phyloP scores from a whole-genome alignment of 2,329 filamentous ascomycete genomes.

The Exophiala sideris region DNA sequence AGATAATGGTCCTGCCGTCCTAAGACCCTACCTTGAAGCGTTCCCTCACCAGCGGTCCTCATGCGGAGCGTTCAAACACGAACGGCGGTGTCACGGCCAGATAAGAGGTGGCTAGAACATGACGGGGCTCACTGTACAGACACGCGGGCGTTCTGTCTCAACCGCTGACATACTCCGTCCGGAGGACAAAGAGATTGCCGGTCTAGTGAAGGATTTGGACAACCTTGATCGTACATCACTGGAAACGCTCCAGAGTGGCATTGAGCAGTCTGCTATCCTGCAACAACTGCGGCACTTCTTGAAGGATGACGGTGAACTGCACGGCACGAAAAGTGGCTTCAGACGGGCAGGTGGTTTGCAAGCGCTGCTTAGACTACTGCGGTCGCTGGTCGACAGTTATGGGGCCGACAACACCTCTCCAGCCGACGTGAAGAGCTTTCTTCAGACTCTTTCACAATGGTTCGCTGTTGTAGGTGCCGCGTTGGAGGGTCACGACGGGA shows the following conservation, averaged over 20 bases:
- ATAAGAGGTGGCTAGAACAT: conserved; percentile 22
- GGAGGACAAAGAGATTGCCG: conserved; percentile 26
- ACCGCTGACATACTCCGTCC: conserved; percentile 25
- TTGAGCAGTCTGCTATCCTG: conserved; percentile 54
- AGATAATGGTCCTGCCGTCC: not conserved
- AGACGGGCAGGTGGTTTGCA: conserved; percentile 77
- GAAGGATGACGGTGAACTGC: conserved; percentile 50
- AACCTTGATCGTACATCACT: conserved; percentile 31
- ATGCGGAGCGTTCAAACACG: conserved; percentile 12
- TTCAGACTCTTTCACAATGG: conserved; percentile 61
- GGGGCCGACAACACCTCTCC: conserved; percentile 42
- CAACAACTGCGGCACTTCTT: conserved; percentile 65
- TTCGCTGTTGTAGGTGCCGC: conserved; percentile 66
- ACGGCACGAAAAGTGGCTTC: conserved; percentile 72
- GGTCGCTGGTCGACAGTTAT: conserved; percentile 72
- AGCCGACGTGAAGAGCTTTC: conserved; percentile 45
- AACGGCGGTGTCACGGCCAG: conserved; percentile 14
- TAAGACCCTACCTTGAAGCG: not conserved
- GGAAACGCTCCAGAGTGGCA: conserved; percentile 33
- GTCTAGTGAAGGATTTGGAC: conserved; percentile 31
- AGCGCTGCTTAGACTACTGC: conserved; percentile 65
- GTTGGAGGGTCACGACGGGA: conserved; percentile 76
- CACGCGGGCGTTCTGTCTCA: conserved; percentile 26
- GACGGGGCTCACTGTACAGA: conserved; percentile 22
- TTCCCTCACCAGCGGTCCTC: conserved; percentile 7